phyloP scores from a whole-genome alignment of 164 flowering plant species.

The Magnolia officinalis region DNA sequence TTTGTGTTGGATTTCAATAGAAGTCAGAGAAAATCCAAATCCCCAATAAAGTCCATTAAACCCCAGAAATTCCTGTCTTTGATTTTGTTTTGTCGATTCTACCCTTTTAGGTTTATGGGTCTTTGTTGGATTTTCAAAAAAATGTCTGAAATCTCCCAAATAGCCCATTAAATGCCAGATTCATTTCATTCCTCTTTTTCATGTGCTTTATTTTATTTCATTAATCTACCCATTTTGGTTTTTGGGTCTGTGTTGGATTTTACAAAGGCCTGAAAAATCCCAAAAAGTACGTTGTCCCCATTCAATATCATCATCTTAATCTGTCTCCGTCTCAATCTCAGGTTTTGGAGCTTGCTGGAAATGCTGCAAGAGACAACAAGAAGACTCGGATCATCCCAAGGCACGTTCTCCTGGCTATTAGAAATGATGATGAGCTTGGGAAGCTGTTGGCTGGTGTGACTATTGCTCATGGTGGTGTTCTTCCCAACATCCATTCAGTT shows the following conservation, averaged over 20 bases:
- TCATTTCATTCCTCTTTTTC: too few relatives aligned
- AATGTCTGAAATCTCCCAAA: too few relatives aligned
- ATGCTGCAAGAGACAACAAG: slow-evolving; percentile 45
- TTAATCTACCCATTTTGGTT: neutral
- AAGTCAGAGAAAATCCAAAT: too few relatives aligned
- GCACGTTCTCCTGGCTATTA: slow-evolving; percentile 34
- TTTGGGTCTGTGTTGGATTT: neutral
- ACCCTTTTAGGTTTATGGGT: too few relatives aligned
- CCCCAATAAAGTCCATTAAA: too few relatives aligned
- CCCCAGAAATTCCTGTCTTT: too few relatives aligned
- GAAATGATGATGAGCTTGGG: slow-evolving; percentile 38
- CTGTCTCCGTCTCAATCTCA: neutral
- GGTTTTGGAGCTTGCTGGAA: slow-evolving; percentile 42
- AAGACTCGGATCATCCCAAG: slow-evolving; percentile 35
- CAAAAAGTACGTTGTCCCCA: neutral
- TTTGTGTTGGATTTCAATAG: too few relatives aligned
- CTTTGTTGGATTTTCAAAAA: too few relatives aligned
- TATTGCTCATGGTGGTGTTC: slow-evolving; percentile 33
- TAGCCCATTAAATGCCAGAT: too few relatives aligned
- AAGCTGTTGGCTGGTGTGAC: slow-evolving; percentile 32
- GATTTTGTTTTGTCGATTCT: too few relatives aligned
- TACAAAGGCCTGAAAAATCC: too few relatives aligned
- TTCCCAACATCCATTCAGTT: slow-evolving; percentile 33
- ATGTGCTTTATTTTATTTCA: neutral
- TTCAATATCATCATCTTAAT: too few relatives aligned